Conservation (phyloP, 2,329 filamentous ascomycete genomes). For the Colletotrichum incanum region DNA sequence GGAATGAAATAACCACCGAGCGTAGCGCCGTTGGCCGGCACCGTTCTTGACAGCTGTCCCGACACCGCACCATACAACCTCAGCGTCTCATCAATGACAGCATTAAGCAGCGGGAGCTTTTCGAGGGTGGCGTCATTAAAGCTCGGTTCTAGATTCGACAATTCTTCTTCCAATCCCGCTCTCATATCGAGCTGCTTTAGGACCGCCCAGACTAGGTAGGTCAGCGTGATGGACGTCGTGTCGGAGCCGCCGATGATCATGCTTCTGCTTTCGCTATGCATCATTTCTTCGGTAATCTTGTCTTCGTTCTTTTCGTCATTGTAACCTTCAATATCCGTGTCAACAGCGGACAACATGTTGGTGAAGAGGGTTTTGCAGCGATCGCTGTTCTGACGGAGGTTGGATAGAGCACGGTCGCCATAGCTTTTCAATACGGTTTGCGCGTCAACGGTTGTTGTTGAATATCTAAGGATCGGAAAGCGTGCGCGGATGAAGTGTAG, state of each 20-base stretch:
- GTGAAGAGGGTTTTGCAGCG: slow-evolving; percentile 4
- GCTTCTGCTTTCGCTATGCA: slow-evolving; percentile 56
- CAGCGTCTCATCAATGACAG: slow-evolving; percentile 62
- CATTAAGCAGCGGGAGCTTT: slow-evolving; percentile 57
- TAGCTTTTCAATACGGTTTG: slow-evolving; percentile 13
- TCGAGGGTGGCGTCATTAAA: slow-evolving; percentile 54
- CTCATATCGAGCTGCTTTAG: slow-evolving; percentile 51
- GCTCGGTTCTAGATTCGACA: slow-evolving; percentile 46
- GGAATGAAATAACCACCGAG: slow-evolving; percentile 59
- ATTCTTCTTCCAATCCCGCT: slow-evolving; percentile 52
- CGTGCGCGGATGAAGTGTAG: slow-evolving; percentile 11
- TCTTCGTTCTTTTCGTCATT: background rate
- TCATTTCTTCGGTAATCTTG: slow-evolving; percentile 48
- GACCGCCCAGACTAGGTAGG: slow-evolving; percentile 62
- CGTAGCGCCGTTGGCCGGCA: slow-evolving; percentile 57
- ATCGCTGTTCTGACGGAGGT: slow-evolving; percentile 9
- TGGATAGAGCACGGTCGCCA: slow-evolving; percentile 16
- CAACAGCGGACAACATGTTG: background rate
- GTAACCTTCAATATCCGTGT: background rate
- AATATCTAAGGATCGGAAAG: background rate
- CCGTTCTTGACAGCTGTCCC: slow-evolving; percentile 55
- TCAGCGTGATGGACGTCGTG: slow-evolving; percentile 66
- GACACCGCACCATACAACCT: slow-evolving; percentile 60
- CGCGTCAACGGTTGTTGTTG: background rate
- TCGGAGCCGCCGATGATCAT: slow-evolving; percentile 69